Conservation (phyloP, 768 basidiomycete genomes). For the Panellus pusillus region DNA sequence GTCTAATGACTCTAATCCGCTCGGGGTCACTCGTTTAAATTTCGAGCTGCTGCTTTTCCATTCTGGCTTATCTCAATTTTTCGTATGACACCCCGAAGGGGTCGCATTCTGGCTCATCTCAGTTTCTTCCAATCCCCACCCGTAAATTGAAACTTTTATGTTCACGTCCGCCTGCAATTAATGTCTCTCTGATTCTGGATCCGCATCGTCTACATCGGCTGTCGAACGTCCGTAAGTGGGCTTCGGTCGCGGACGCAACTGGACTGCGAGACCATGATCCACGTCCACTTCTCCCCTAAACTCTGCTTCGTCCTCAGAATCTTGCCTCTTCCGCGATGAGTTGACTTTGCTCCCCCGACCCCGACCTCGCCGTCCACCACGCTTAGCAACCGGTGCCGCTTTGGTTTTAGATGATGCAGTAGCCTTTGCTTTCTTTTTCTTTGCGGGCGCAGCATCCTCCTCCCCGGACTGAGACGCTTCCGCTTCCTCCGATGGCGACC, state of each 20-base stretch:
- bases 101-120: too few relatives aligned
- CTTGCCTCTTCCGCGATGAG: constrained; percentile 18
- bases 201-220: background rate
- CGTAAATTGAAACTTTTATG: too few relatives aligned
- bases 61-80: too few relatives aligned
- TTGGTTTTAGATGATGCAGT: constrained; percentile 6
- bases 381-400: background rate
- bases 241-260: constrained; percentile 44
- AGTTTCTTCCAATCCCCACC: too few relatives aligned
- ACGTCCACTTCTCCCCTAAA: constrained; percentile 26
- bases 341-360: constrained; percentile 18
- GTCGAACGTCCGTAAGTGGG: constrained; percentile 15
- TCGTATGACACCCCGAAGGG: too few relatives aligned
- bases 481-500: constrained; percentile 17
- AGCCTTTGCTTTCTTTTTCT: constrained; percentile 4
- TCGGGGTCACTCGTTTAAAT: too few relatives aligned
- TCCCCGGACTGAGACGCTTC: constrained; percentile 27
- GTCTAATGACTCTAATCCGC: background rate
- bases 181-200: background rate
- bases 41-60: background rate
- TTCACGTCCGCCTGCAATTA: too few relatives aligned
- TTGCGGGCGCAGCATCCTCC: constrained; percentile 20
- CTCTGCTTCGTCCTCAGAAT: constrained; percentile 26
- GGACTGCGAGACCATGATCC: constrained; percentile 27
- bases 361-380: constrained; percentile 2